Percentiles rank a stretch among this genome's conserved stretches.
phyloP scores from a whole-genome alignment of 2,329 filamentous ascomycete genomes.

The Fusarium pilosicola region DNA sequence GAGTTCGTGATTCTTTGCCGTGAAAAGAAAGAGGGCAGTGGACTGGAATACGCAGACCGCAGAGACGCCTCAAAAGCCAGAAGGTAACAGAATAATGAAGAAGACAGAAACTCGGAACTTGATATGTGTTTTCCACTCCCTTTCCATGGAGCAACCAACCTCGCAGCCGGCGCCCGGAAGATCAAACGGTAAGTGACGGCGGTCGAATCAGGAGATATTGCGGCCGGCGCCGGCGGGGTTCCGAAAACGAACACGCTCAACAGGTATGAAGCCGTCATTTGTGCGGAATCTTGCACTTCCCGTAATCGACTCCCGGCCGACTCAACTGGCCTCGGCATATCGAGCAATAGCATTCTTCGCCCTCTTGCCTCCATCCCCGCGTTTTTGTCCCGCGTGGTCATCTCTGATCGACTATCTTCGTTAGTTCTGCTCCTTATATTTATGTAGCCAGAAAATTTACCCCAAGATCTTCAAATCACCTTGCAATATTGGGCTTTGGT shows the following conservation, averaged over 20 bases:
- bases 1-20: background rate
- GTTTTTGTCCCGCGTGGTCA: background rate
- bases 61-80: background rate
- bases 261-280: background rate
- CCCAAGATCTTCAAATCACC: slow-evolving; percentile 12
- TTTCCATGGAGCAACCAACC: slow-evolving; percentile 1
- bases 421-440: slow-evolving; percentile 18
- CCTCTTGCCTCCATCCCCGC: background rate
- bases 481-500: background rate
- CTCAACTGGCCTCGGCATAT: slow-evolving; percentile 21
- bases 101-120: background rate
- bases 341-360: slow-evolving; percentile 16
- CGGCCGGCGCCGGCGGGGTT: slow-evolving; percentile 22
- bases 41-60: background rate
- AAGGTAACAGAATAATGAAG: background rate
- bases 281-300: slow-evolving; percentile 6
- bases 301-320: slow-evolving; percentile 17
- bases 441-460: slow-evolving; percentile 1
- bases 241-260: slow-evolving; percentile 43
- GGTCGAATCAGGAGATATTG: slow-evolving; percentile 30
- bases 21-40: background rate
- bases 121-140: background rate
- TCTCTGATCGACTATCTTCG: background rate
- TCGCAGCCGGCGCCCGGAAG: slow-evolving; percentile 1
- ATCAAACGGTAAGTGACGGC: slow-evolving; percentile 10